Evolutionary conservation across 2,329 filamentous ascomycete genomes (phyloP), one percentile per base, ranked within the genome.

Genomic region (Cercospora sp.): DNA sequence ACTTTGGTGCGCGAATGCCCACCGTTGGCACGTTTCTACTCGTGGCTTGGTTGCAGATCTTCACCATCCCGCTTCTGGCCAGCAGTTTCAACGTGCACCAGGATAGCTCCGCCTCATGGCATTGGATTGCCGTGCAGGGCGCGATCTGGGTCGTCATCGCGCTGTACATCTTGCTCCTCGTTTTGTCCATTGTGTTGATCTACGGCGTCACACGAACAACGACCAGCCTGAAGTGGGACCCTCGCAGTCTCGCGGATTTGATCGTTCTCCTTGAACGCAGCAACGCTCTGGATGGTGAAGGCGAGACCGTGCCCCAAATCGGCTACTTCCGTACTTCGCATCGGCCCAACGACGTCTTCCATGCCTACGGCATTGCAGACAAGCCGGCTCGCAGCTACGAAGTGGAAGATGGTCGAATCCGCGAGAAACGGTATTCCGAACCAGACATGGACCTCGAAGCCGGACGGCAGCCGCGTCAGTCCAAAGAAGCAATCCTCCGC

Each of bases 161-260:
- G 0, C 79, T 97, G 0, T 97, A 97, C 80, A 79, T 90, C 37
- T 78, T 93, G 3, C 80, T 94, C 58, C 75, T 90, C 1, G 72
- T 87, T 6, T 87, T 89, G 1, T 75, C 88, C 2, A 65, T 87
- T 10, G 79, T 88, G 1, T 77, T 94, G 9, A 81, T 90, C 70
- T 71, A 88, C n/a, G 90, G 88, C 70, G 81, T 85, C 64, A 80
- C 84, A 24, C 68, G 69, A 18, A 66, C 61, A 18, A 84, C 86
- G 32, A 96, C 93, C 0, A 93, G 93, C 0, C 82, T 97, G 70
- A 86, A 90, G 75, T 97, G 94, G 94, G 93, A 97, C 76, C 87
- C 93, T 2, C 85, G 90, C 57, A 94, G 90, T 26, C 82, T 97
- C 7, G 94, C 91, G 3, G 93, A 97, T 77, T 82, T 97, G 43